Percentiles rank a stretch among this genome's conserved stretches.
Conservation (phyloP, 2,329 filamentous ascomycete species). For the Pseudogymnoascus sp. region DNA sequence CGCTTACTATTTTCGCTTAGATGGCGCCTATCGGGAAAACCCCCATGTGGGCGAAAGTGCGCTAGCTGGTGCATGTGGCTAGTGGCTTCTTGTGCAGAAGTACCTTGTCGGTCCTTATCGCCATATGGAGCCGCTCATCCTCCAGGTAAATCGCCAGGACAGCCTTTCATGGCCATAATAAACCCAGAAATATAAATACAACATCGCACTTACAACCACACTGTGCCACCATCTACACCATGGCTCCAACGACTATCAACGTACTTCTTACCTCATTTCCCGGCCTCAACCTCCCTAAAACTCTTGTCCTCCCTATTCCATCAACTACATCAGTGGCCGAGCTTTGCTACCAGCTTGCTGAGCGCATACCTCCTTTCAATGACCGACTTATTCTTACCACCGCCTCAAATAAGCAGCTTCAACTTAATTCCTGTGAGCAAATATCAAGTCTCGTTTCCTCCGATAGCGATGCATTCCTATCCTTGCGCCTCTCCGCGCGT, state of each 20-base stretch:
- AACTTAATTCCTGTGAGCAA: conserved; percentile 40
- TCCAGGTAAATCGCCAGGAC: conserved; percentile 4
- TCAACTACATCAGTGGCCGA: conserved; percentile 56
- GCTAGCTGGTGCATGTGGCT: conserved; percentile 4
- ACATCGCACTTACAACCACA: not conserved
- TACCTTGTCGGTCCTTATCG: conserved; percentile 6
- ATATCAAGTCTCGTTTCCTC: conserved; percentile 54
- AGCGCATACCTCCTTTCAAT: conserved; percentile 48
- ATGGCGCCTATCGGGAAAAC: not conserved
- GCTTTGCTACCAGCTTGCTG: conserved; percentile 54
- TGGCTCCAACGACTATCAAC: conserved; percentile 58
- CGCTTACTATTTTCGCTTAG: conserved; percentile 6
- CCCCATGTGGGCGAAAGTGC: not conserved
- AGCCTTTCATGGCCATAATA: not conserved
- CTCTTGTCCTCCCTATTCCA: conserved; percentile 66
- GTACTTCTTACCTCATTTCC: conserved; percentile 78
- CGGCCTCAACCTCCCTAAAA: conserved; percentile 74
- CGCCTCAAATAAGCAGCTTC: conserved; percentile 63
- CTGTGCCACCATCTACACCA: conserved; percentile 25
- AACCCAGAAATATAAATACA: not conserved
- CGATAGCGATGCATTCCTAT: conserved; percentile 59
- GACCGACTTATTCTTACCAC: conserved; percentile 72
- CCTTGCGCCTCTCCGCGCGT: conserved; percentile 69
- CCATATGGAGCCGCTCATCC: not conserved
- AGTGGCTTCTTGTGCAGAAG: not conserved